Evolutionary conservation across 2,329 filamentous ascomycete species (phyloP), one percentile per base, ranked within the genome.

Genomic region (Clonostachys rhizophaga): DNA sequence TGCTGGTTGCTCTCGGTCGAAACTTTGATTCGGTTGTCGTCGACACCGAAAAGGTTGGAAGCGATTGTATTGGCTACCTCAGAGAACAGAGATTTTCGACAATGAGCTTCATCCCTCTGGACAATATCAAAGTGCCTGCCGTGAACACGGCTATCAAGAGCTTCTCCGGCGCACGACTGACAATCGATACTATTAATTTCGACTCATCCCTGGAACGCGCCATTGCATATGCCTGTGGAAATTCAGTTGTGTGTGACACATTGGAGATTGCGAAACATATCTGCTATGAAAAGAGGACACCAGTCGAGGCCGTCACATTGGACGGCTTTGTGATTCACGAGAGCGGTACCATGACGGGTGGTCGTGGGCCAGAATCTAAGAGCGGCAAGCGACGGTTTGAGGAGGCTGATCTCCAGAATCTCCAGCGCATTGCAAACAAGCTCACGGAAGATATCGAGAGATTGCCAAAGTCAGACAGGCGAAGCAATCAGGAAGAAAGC

Each of bases 251-350:
- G 6, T 97, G 92, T 60, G 94, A 99, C 65, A 88, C 82, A 47
- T 74, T 96, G 35, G 80, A 86, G 5, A 84, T 94, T 46, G 94
- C 94, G 30, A 95, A 95, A 64, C 81, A 92, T 49, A 84, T 99
- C 42, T 91, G 90, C 61, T 97, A 95, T 62, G 83, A 88, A 48
- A 86, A 83, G 53, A 85, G 81, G 34, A 85, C 96, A 34, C 87
- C 91, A 49, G 91, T 95, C 46, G 97, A 97, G 66, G 91, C 92
- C 6, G 92, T 99, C 12, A 95, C 91, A 1, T 68, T 97, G 12
- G 91, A 97, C 60, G 94, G 94, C n/a, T 92, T 87, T 47, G 87
- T 99, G 50, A 96, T 99, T 53, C 91, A 96, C 71, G 97, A 97
- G 64, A 91, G 89, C 42, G 94, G 94, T 60, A 78, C 95, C 46